Evolutionary conservation across 1,284 basidiomycete species (phyloP), one percentile per base, ranked within the genome.

Genomic region (Anthracocystis panici-leucophaei): DNA sequence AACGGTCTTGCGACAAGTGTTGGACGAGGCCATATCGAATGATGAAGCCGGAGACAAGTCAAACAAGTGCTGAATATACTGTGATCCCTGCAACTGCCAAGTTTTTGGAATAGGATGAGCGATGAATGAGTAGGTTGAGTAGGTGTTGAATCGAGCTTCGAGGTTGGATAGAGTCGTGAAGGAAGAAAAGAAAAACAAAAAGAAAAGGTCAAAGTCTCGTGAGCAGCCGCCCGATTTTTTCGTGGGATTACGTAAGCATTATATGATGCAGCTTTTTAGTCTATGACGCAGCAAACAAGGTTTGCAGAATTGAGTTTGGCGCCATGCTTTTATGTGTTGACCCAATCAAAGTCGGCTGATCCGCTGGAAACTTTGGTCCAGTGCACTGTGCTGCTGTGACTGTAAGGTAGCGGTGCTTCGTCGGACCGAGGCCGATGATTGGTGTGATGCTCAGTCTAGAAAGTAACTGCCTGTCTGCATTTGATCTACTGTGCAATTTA

Each of bases 21-120:
- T 55, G 21, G 68, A 50, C 5, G 68, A 52, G n/a, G 68, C 55
- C 68, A 71, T 71, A 18, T 49, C 35, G 35, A 38, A 16, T 53
- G 55, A 14, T 18, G 29, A 35, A 11, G 23, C 16, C 14, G 25
- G n/a, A 38, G 57, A 11, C 25, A 7, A 40, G 21, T 10, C 18
- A 10, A 18, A 4, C 18, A 10, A n/a, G n/a, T 20, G 31, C 10
- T 50, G 2, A 10, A n/a, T 33, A 2, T 20, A 27, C 27, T 50
- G 23, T 33, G 9, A 33, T 5, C 48, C 18, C 11, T 50, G 18
- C 8, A 1, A 5, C 18, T 50, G 29, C 12, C 9, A 11, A 11
- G n/a, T 27, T 12, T 3, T 14, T 10, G 16, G 29, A 3, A 21
- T 23, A 27, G 7, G 44, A 25, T 18, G 44, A 46, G 23, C 12